phyloP scores from a whole-genome alignment of 805 yeast species.

The Dipodascopsis uninucleata region DNA sequence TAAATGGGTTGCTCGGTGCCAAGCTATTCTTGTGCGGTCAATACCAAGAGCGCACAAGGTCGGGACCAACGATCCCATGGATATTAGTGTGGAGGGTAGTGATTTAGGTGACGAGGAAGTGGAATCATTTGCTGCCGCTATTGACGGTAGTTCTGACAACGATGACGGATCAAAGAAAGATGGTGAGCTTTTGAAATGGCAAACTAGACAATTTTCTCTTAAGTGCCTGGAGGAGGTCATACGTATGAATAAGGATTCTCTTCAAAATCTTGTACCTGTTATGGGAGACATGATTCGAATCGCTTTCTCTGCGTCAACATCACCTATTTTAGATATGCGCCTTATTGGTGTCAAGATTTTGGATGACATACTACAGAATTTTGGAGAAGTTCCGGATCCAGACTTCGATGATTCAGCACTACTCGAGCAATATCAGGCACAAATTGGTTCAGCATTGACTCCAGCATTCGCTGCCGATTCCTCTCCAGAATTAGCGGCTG shows the following conservation, averaged over 20 bases:
- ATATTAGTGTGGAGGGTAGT: slow-evolving; percentile 43
- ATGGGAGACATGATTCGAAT: slow-evolving; percentile 64
- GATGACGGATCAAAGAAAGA: slow-evolving; percentile 22
- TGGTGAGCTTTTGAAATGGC: slow-evolving; percentile 44
- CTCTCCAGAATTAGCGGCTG: slow-evolving; percentile 66
- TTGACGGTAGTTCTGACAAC: slow-evolving; percentile 30
- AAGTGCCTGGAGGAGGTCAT: slow-evolving; percentile 36
- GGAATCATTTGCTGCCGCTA: slow-evolving; percentile 40
- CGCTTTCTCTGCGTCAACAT: slow-evolving; percentile 77
- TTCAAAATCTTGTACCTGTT: slow-evolving; percentile 30
- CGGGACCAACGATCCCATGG: slow-evolving; percentile 38
- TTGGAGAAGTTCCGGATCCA: slow-evolving; percentile 64
- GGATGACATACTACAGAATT: slow-evolving; percentile 54
- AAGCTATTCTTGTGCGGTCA: slow-evolving; percentile 38
- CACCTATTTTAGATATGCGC: slow-evolving; percentile 58
- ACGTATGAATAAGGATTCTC: slow-evolving; percentile 15
- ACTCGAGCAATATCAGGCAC: slow-evolving; percentile 91
- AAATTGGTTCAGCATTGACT: slow-evolving; percentile 79
- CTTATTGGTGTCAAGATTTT: slow-evolving; percentile 63
- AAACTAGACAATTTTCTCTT: slow-evolving; percentile 41
- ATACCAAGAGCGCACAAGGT: slow-evolving; percentile 13
- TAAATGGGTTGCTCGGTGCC: slow-evolving; percentile 58
- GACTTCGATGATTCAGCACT: slow-evolving; percentile 66
- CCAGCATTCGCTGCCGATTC: slow-evolving; percentile 79
- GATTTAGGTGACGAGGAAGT: slow-evolving; percentile 49